Evolutionary conservation across 139 green algal genomes (phyloP), one percentile per base, ranked within the genome.

Genomic region (Haematococcus sp.): DNA sequence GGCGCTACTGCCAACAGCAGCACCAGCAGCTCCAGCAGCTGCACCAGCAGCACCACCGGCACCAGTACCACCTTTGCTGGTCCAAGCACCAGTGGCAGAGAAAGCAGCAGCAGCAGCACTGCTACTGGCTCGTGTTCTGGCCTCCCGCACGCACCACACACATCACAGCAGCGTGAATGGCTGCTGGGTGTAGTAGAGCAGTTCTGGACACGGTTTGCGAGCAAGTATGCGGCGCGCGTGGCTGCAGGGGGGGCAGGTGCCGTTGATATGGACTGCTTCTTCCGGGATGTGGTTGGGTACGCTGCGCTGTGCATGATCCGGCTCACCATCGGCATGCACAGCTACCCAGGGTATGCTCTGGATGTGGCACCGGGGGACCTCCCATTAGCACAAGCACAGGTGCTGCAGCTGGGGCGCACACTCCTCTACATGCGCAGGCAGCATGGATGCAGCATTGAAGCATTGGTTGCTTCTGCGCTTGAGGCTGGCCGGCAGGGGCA

Each of bases 301-400:
- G 81, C 76, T 23, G 81, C 73, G 27, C 79, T 79, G 27, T 78
- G 74, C n/a, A 44, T 83, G 33, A 68, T 81, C 19, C 56, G 81
- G 4, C 70, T 86, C 15, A 69, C 67, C 31, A 63, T 81, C 3
- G 81, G 81, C 25, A 75, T 81, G 55, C 73, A 81, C 30, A 73
- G 81, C 49, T 86, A 83, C 74, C 81, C 81, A 40, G 58, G 58
- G 25, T 65, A 65, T 34, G 23, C 23, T 11, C 40, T 49, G 40
- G 40, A 49, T 49, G 40, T 49, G 40, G 40, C 40, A 49, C 40
- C 40, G 7, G 11, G 40, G 7, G 40, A 49, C 40, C 40, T 49
- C 11, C 40, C 40, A 49, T 19, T 7, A 11, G 40, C 40, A 49
- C 40, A 49, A 49, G 40, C 40, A 49, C 40, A 49, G 40, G 40